Conservation (phyloP, 345 rosid species). For the Kernera saxatilis region DNA sequence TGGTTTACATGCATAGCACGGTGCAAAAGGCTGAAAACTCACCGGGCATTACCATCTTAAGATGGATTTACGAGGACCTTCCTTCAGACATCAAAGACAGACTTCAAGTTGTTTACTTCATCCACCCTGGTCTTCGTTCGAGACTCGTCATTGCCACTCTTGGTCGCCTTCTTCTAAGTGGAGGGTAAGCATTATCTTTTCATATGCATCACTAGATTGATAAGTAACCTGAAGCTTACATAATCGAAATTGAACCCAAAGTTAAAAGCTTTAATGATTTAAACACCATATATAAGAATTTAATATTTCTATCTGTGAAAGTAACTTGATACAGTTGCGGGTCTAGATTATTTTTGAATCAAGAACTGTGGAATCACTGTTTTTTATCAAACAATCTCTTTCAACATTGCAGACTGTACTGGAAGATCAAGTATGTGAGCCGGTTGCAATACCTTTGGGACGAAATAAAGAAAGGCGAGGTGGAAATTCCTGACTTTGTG, state of each 20-base stretch:
- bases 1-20: conserved; percentile 77
- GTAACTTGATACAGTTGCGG: neutral
- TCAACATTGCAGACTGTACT: conserved; percentile 48
- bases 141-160: conserved; percentile 78
- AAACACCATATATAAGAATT: neutral
- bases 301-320: neutral
- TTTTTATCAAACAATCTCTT: neutral
- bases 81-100: conserved; percentile 66
- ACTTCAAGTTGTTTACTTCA: conserved; percentile 68
- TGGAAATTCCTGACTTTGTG: conserved; percentile 88
- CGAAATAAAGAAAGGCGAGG: conserved; percentile 68
- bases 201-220: neutral
- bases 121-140: conserved; percentile 89
- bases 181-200: conserved; percentile 54
- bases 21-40: conserved; percentile 85
- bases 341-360: neutral
- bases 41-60: conserved; percentile 75
- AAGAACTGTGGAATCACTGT: neutral
- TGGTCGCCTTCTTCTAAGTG: conserved; percentile 87
- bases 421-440: conserved; percentile 92
- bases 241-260: neutral
- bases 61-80: conserved; percentile 95
- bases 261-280: neutral
- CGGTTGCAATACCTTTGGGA: conserved; percentile 88
- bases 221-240: neutral